phyloP scores from a whole-genome alignment of 169 alveolate species.

The Eimeria necatrix region DNA sequence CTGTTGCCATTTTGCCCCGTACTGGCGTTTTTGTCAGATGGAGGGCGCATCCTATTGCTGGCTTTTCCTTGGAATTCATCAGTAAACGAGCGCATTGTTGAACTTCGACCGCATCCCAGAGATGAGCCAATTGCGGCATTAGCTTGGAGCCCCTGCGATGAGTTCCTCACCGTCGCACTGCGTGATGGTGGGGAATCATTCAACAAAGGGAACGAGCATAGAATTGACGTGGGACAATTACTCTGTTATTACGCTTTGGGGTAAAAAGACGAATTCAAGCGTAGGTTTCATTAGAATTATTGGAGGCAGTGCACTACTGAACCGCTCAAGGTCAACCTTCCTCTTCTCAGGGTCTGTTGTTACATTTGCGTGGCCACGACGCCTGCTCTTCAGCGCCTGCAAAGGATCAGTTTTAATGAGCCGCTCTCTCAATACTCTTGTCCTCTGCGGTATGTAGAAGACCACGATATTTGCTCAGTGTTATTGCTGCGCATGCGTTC shows the following conservation, averaged over 20 bases:
- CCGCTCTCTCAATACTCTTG: neutral
- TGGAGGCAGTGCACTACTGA: no score
- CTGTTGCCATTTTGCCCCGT: no score
- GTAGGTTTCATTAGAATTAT: neutral
- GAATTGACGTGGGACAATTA: neutral
- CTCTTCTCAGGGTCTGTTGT: constrained; percentile 27
- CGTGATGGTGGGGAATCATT: constrained; percentile 1
- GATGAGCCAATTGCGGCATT: constrained; percentile 6
- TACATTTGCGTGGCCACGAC: constrained; percentile 29
- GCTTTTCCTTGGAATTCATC: neutral
- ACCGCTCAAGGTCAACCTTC: neutral
- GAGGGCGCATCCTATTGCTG: constrained; percentile 7
- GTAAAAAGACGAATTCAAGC: neutral
- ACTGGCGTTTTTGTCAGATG: neutral
- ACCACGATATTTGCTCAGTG: neutral
- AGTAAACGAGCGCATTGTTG: neutral
- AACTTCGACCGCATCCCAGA: neutral
- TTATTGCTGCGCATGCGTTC: neutral
- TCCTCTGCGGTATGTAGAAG: neutral
- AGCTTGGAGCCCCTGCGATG: constrained; percentile 44
- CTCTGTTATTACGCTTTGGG: neutral
- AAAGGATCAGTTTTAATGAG: neutral
- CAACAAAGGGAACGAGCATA: neutral
- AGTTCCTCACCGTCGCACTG: constrained; percentile 1
- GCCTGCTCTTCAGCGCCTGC: neutral